Evolutionary conservation across 768 basidiomycete genomes (phyloP), one percentile per base, ranked within the genome.

Genomic region (Pleurotus tuoliensis): DNA sequence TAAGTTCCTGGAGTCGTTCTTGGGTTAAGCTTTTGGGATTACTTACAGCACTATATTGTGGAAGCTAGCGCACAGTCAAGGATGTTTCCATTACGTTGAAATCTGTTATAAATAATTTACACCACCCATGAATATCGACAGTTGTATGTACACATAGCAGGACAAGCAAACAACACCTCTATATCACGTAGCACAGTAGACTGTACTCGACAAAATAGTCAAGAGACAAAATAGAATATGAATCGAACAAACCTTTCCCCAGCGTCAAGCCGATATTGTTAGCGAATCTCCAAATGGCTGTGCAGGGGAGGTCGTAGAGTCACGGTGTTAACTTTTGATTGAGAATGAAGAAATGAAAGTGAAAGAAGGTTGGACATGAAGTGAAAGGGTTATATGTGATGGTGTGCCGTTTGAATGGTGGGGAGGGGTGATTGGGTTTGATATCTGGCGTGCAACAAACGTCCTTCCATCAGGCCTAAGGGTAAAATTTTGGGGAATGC

Each of bases 1-100:
- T 59, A 67, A 71, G 44, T 56, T 73, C 51, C 41, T 75, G 51
- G 60, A 50, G 11, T 20, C 18, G 2, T 51, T 53, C 20, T n/a
- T 53, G n/a, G 16, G 7, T 41, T 53, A 41, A 41, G 20, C 15
- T n/a, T 40, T 16, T 0, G 8, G 15, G 41, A 25, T 30, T 30
- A 30, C 30, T 5, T 25, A 0, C 30, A 30, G 9, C 9, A 30
- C 7, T 30, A 7, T 30, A 5, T 9, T 30, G 7, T 30, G 27
- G 18, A 43, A 6, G 41, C 18, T 43, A 12, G 13, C 18, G 12
- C n/a, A 15, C 18, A 43, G 6, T 43, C 2, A 2, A 44, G n/a
- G 15, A 16, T 16, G 48, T 53, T 40, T 41, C 51, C 51, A 53
- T 53, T 43, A 53, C 15, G 51, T 41, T 41, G 38, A 53, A 41